Evolutionary conservation across 441 rosid species (phyloP).

Genomic region (Sinapis alba): DNA sequence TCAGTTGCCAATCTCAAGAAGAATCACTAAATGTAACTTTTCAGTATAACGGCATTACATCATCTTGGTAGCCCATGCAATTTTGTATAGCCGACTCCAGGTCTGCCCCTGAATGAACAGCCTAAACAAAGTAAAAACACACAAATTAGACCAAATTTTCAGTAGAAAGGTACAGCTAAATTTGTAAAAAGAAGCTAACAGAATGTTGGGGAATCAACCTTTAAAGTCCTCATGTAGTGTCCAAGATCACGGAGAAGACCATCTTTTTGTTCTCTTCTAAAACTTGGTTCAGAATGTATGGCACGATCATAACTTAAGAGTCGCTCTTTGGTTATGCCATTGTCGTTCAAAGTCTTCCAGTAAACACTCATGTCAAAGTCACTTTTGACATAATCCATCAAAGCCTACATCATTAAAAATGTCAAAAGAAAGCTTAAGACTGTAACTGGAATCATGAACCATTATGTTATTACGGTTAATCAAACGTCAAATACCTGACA

Average conservation of each 20-base stretch:
- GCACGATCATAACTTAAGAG: slow-evolving; percentile 97
- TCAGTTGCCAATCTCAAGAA: slow-evolving; percentile 33
- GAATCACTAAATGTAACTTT: slow-evolving; percentile 30
- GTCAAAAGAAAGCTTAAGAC: slow-evolving; percentile 17
- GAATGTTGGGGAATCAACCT: slow-evolving; percentile 55
- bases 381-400: slow-evolving; percentile 74
- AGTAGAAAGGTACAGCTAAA: slow-evolving; percentile 15
- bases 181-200: neutral
- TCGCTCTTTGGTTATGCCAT: slow-evolving; percentile 91
- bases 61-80: slow-evolving; percentile 92
- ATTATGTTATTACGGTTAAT: neutral
- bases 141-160: slow-evolving; percentile 24
- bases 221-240: slow-evolving; percentile 93
- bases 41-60: slow-evolving; percentile 53
- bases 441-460: slow-evolving; percentile 12
- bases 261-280: slow-evolving; percentile 81
- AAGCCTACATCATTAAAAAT: slow-evolving; percentile 61
- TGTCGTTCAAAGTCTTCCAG: slow-evolving; percentile 97
- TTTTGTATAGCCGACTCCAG: slow-evolving; percentile 94
- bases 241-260: slow-evolving; percentile 94
- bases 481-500: slow-evolving; percentile 78
- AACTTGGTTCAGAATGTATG: slow-evolving; percentile 87
- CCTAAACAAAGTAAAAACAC: slow-evolving; percentile 51
- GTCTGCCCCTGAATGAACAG: slow-evolving; percentile 99
- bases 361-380: slow-evolving; percentile 85